Evolutionary conservation across 2,329 filamentous ascomycete species (phyloP).

Genomic region (Colletotrichum chlorophyti): DNA sequence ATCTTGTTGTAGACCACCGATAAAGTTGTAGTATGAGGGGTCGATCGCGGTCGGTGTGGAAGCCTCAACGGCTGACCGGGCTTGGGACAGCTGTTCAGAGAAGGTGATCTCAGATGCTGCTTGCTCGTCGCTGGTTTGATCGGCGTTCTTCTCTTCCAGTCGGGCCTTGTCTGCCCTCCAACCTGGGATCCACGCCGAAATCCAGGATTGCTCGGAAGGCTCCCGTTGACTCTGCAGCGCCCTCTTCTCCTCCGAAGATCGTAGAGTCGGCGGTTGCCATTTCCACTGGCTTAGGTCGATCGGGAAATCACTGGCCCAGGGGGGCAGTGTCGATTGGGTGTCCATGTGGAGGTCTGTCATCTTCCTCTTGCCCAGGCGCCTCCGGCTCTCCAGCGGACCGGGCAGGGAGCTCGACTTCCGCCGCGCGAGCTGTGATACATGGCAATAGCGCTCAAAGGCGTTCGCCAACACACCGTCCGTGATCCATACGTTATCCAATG

Average conservation of each 20-base stretch:
- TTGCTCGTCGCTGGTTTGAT: not conserved
- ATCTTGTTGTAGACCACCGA: slow-evolving; percentile 12
- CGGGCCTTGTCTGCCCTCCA: not conserved
- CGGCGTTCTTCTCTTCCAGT: not conserved
- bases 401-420: slow-evolving; percentile 49
- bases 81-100: slow-evolving; percentile 6
- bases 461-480: slow-evolving; percentile 60
- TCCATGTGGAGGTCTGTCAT: slow-evolving; percentile 59
- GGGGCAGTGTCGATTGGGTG: slow-evolving; percentile 42
- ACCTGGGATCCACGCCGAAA: not conserved
- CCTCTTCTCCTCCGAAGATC: slow-evolving; percentile 35
- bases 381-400: slow-evolving; percentile 62
- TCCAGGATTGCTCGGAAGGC: not conserved
- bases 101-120: not conserved
- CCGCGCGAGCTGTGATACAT: slow-evolving; percentile 34
- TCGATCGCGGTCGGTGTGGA: slow-evolving; percentile 8
- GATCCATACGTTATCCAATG: slow-evolving; percentile 61
- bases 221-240: slow-evolving; percentile 2
- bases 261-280: slow-evolving; percentile 56
- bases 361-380: slow-evolving; percentile 58
- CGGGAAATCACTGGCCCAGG: slow-evolving; percentile 55
- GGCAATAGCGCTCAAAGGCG: slow-evolving; percentile 55
- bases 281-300: slow-evolving; percentile 54
- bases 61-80: slow-evolving; percentile 14
- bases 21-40: slow-evolving; percentile 4